Evolutionary conservation across 169 alveolate genomes (phyloP).

Genomic region (Plasmodium adleri): DNA sequence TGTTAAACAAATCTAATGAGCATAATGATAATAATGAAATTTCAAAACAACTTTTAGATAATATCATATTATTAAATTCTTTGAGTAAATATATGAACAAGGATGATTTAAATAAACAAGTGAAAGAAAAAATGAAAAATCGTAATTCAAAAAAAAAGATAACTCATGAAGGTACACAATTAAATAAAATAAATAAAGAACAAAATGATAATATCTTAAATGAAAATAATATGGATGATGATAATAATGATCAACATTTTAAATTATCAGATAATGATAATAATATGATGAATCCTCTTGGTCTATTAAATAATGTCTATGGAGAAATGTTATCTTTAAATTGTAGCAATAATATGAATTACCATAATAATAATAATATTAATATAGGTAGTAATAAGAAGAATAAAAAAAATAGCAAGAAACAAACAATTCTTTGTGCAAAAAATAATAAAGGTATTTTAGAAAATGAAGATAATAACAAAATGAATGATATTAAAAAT

Average conservation of each 20-base stretch:
- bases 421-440: no score
- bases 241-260: background rate
- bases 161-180: background rate
- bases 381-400: no score
- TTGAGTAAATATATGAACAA: slow-evolving; percentile 6
- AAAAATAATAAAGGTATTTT: no score
- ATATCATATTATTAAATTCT: slow-evolving; percentile 2
- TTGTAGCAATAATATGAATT: background rate
- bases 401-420: no score
- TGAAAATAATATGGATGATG: background rate
- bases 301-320: no score
- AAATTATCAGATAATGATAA: no score
- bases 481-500: no score
- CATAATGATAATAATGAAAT: slow-evolving; percentile 5
- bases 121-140: background rate
- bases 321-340: no score
- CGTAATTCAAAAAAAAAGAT: slow-evolving; percentile 1
- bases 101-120: background rate
- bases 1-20: background rate
- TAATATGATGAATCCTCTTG: no score
- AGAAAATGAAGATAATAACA: no score
- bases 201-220: background rate
- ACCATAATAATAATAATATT: no score
- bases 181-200: slow-evolving; percentile 1
- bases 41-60: slow-evolving; percentile 24